Base-by-base conservation (phyloP, 2,329 filamentous ascomycete genomes). In the Fusarium solani-melongenae region DNA sequence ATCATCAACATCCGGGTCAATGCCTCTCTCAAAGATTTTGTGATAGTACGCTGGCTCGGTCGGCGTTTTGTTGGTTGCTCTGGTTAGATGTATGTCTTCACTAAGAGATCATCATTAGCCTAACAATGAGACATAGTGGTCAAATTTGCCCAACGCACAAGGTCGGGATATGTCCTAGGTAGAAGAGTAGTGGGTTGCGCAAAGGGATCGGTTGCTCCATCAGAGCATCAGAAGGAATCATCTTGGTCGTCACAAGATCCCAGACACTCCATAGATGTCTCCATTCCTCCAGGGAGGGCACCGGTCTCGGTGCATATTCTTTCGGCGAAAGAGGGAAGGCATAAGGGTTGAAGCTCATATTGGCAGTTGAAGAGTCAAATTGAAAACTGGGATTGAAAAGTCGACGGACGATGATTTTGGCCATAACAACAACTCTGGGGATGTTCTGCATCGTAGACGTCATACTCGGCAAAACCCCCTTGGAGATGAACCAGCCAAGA, bases 261-360 rank as follows among this genome's bases (percentile, higher is more conserved):
- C 72, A 74, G 11, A 62, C 53, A 5, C 24, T 17, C 72, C 72
- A 74, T 11, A 75, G 24, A 10, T 74, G 62, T n/a, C 53, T 41
- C 69, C 72, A 75, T 57, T 75, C 72, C 9, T 41, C 31, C 2
- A 74, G 27, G 0, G 72, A 75, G 8, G 72, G 72, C 2, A 74
- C 39, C 2, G 69, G 53, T 9, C n/a, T 44, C 4, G 66, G 39
- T 9, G 72, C 72, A 29, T 74, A 74, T 10, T 62, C 38, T 3
- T 63, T 22, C 2, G 63, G 72, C 10, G 7, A 27, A 3, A 68
- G 51, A 2, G 58, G 61, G 6, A 74, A 60, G 7, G 80, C 71
- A 53, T 78, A 82, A 9, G 77, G 71, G 15, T 95, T 95, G n/a
- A 36, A 36, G 9, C 1, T 24, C 33, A 56, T 33, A 29, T 15